Evolutionary conservation across 2,329 filamentous ascomycete species (phyloP).

Genomic region (Ilyonectria mors-panacis): DNA sequence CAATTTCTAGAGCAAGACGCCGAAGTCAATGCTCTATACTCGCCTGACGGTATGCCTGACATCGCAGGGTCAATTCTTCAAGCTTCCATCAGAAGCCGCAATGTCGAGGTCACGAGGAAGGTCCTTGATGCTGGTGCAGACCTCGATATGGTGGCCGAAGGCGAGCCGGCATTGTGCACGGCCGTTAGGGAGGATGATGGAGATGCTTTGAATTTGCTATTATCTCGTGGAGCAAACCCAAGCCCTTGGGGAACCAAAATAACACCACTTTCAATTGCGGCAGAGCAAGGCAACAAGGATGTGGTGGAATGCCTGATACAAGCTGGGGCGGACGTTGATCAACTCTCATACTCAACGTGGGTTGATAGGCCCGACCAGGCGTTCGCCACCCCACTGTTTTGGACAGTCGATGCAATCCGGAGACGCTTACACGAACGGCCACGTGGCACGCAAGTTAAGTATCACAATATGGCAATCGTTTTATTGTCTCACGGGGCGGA

Average conservation of each 20-base stretch:
- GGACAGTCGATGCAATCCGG: too few species aligned
- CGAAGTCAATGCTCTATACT: not conserved
- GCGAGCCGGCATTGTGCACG: not conserved
- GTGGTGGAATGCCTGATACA: too few species aligned
- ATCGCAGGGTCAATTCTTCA: not conserved
- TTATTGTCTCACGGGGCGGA: too few species aligned
- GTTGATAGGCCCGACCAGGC: too few species aligned
- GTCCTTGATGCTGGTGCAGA: not conserved
- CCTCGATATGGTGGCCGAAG: not conserved
- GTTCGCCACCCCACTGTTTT: too few species aligned
- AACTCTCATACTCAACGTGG: too few species aligned
- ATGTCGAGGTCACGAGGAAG: not conserved
- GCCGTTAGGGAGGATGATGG: not conserved
- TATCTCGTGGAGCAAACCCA: not conserved
- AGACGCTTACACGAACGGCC: too few species aligned
- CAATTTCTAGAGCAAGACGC: not conserved
- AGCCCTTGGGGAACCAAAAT: not conserved
- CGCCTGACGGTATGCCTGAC: fast-evolving
- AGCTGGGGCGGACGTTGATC: too few species aligned
- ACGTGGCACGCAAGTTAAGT: too few species aligned
- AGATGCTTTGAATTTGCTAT: not conserved
- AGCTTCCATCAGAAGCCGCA: not conserved
- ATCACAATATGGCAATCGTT: too few species aligned
- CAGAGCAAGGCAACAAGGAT: too few species aligned
- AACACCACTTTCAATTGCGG: constrained; percentile 1